These are phyloP conservation scores for Neurospora tetrasperma DNA, from an alignment of 495 filamentous ascomycete species.

Conservation along the genomic window DNA sequence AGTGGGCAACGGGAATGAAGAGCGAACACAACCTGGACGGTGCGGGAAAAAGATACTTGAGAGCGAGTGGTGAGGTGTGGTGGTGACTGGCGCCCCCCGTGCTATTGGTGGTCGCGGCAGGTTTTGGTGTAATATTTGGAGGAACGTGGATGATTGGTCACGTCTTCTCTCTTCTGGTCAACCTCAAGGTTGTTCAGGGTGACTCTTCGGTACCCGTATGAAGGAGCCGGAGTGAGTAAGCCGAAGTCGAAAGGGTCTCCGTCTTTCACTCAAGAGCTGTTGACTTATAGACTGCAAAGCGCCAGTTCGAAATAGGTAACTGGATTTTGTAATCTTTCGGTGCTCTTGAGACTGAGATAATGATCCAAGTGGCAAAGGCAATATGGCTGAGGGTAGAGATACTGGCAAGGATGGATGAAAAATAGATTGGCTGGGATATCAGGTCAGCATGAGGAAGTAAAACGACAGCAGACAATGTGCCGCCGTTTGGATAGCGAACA, in stretches of 20 bases:
- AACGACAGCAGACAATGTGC: neutral
- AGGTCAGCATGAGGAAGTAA: neutral
- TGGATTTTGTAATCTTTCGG: neutral
- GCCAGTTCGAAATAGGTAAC: neutral
- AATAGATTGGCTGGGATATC: neutral
- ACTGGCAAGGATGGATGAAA: neutral
- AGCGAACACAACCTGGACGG: neutral
- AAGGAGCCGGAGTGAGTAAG: neutral
- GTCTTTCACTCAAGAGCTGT: neutral
- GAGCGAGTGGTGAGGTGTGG: neutral
- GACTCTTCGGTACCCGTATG: neutral
- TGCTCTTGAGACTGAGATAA: neutral
- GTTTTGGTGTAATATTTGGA: neutral
- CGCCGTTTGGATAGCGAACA: neutral
- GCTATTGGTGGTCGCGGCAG: neutral
- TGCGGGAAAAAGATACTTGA: neutral
- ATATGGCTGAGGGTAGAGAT: neutral
- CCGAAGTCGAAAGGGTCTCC: neutral
- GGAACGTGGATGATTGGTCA: neutral
- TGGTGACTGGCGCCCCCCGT: neutral
- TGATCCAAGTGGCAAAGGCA: neutral
- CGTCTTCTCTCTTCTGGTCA: neutral
- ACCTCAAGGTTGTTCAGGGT: neutral
- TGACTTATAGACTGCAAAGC: neutral
- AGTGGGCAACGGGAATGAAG: neutral